phyloP scores from a whole-genome alignment of 1,284 basidiomycete genomes.

The Heterobasidion irregulare region DNA sequence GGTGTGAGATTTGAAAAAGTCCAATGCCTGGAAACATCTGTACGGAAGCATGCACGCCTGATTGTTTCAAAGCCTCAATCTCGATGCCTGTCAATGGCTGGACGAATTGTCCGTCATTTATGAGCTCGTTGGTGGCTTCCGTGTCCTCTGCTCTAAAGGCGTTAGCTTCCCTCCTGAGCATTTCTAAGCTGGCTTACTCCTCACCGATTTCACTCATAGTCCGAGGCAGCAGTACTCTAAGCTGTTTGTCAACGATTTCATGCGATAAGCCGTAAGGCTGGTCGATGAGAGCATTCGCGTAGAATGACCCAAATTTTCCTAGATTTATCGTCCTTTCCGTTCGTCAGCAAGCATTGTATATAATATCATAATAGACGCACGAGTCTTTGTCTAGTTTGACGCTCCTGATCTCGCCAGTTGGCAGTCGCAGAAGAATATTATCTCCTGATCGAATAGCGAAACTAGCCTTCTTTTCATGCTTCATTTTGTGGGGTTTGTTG shows the following conservation, averaged over 20 bases:
- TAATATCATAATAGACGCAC: constrained; percentile 30
- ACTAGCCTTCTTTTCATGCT: too few relatives aligned
- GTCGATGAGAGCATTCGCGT: constrained; percentile 58
- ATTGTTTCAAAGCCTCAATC: constrained; percentile 72
- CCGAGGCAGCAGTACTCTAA: constrained; percentile 52
- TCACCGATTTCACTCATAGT: constrained; percentile 69
- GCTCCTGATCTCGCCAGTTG: constrained; percentile 61
- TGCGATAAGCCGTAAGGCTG: constrained; percentile 73
- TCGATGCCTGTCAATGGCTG: constrained; percentile 77
- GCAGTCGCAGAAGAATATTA: constrained; percentile 58
- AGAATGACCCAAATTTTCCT: constrained; percentile 71
- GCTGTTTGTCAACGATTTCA: constrained; percentile 64
- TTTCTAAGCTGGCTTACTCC: constrained; percentile 12
- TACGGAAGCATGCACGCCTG: constrained; percentile 71
- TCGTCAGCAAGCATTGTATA: constrained; percentile 6
- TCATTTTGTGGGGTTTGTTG: too few relatives aligned
- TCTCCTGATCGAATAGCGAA: constrained; percentile 52
- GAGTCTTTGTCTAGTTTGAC: constrained; percentile 58
- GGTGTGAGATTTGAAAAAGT: not conserved
- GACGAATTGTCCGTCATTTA: constrained; percentile 72
- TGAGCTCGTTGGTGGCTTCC: constrained; percentile 84
- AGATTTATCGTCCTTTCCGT: constrained; percentile 48
- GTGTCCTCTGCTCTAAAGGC: constrained; percentile 62
- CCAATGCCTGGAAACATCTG: constrained; percentile 8
- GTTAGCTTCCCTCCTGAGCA: constrained; percentile 1